Conservation (phyloP, 768 basidiomycete species). For the Suillus plorans region DNA sequence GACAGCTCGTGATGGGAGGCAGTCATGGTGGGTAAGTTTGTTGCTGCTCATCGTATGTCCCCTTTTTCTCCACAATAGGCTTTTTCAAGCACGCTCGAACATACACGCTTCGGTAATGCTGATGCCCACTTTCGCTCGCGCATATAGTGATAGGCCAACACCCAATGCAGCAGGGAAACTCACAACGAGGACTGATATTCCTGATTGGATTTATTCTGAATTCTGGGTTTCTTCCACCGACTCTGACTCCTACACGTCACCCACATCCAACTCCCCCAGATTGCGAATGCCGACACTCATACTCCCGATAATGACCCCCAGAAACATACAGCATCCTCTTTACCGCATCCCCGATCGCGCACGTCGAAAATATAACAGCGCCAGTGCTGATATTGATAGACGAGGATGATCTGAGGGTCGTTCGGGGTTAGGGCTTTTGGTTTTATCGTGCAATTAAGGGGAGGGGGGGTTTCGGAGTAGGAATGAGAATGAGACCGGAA, state of each 20-base stretch:
- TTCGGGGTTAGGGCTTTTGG: not conserved
- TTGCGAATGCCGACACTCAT: too few species aligned
- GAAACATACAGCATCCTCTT: conserved; percentile 44
- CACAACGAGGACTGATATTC: conserved; percentile 54
- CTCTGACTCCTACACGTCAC: not conserved
- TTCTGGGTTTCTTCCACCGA: conserved; percentile 34
- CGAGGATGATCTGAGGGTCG: not conserved
- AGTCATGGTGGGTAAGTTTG: conserved; percentile 74
- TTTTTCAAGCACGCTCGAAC: not conserved
- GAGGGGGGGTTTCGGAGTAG: not conserved
- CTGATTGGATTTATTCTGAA: conserved; percentile 59
- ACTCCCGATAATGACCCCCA: conserved; percentile 44
- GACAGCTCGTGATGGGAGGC: conserved; percentile 59
- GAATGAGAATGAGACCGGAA: conserved; percentile 19
- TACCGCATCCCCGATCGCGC: conserved; percentile 53
- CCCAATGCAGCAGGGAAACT: conserved; percentile 60
- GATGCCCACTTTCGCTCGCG: not conserved
- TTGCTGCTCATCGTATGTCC: conserved; percentile 46
- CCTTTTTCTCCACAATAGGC: not conserved
- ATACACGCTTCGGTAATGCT: not conserved
- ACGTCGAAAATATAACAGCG: conserved; percentile 48
- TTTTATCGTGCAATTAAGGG: not conserved
- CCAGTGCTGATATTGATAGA: conserved; percentile 47
- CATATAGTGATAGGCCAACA: conserved; percentile 58
- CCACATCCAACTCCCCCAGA: not conserved